Base-by-base conservation (phyloP, 441 rosid species). In the Erysimum pusillum region DNA sequence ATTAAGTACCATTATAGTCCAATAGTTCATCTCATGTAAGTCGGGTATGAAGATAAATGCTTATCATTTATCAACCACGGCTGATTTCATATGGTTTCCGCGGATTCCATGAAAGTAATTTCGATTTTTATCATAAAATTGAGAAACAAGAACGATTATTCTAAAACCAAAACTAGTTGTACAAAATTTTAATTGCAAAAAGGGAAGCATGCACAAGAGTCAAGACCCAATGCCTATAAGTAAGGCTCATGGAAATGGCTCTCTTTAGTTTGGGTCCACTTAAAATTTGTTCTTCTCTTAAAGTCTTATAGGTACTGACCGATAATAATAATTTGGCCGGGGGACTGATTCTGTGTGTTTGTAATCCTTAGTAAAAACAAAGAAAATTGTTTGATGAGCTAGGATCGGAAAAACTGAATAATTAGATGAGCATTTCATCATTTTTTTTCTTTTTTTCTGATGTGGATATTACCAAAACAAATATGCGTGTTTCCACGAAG, bases 191-290 rank as follows among this genome's bases (percentile, higher is more conserved):
- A 61, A 14, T 48, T 31, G 17, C 12, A 49, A 6, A 58, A 63
- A 63, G 57, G 18, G 44, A 54, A 74, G 31, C 65, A 45, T 15
- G 8, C 45, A 65, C 14, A 20, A 53, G 49, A 35, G n/a, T n/a
- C n/a, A n/a, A n/a, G n/a, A n/a, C 46, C 20, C 39, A 57, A 36
- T 56, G 41, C 32, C 48, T 42, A n/a, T n/a, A 18, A 53, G 17
- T 8, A 28, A 25, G 22, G 44, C 62, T 58, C 67, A 38, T 58
- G 54, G 36, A 67, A 66, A 75, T 48, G 36, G 25, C 15, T 67
- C 3, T 58, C 53, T 59, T 38, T 25, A 46, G 52, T 42, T 46
- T 75, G 53, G 73, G 79, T 38, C 74, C 35, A 75, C 73, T 59
- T 11, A 17, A 52, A 38, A 53, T 52, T 59, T 38, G 73, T 67